Percentiles rank a stretch among this genome's conserved stretches.
These are phyloP conservation scores for Kodamaea sagamina DNA, from an alignment of 805 yeast genomes.

Conservation along the genomic window DNA sequence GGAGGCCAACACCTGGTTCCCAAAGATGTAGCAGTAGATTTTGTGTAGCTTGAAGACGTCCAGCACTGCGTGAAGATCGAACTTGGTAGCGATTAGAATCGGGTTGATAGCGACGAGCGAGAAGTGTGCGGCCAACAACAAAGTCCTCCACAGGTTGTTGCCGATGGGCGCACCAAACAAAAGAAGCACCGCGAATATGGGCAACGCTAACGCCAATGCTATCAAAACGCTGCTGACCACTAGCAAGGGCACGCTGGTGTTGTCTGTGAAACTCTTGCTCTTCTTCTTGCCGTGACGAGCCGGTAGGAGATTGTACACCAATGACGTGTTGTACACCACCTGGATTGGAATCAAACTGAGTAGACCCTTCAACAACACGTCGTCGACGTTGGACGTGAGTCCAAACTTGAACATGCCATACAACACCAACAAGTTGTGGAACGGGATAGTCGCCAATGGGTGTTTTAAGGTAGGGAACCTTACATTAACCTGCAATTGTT, in stretches of 20 bases:
- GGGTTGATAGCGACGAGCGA: conserved; percentile 64
- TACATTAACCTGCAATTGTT: neutral
- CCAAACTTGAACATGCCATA: conserved; percentile 34
- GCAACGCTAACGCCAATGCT: conserved; percentile 38
- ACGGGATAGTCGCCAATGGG: conserved; percentile 25
- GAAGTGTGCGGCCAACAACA: conserved; percentile 60
- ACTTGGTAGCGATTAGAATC: conserved; percentile 53
- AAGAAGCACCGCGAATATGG: conserved; percentile 46
- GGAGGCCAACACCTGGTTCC: conserved; percentile 30
- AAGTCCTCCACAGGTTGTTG: conserved; percentile 48
- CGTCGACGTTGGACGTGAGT: conserved; percentile 25
- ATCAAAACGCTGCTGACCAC: conserved; percentile 29
- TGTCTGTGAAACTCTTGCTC: conserved; percentile 8
- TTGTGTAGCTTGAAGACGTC: conserved; percentile 23
- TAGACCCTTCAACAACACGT: conserved; percentile 29
- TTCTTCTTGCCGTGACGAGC: conserved; percentile 2
- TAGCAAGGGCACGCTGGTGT: conserved; percentile 14
- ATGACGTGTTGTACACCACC: conserved; percentile 21
- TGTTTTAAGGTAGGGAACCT: conserved; percentile 19
- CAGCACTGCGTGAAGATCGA: conserved; percentile 46
- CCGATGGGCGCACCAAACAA: conserved; percentile 82
- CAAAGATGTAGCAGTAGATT: conserved; percentile 31
- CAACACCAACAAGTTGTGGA: conserved; percentile 31
- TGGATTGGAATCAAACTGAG: conserved; percentile 26
- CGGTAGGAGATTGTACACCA: conserved; percentile 6